phyloP scores from a whole-genome alignment of 805 yeast species.

The Sungouiella blattae region DNA sequence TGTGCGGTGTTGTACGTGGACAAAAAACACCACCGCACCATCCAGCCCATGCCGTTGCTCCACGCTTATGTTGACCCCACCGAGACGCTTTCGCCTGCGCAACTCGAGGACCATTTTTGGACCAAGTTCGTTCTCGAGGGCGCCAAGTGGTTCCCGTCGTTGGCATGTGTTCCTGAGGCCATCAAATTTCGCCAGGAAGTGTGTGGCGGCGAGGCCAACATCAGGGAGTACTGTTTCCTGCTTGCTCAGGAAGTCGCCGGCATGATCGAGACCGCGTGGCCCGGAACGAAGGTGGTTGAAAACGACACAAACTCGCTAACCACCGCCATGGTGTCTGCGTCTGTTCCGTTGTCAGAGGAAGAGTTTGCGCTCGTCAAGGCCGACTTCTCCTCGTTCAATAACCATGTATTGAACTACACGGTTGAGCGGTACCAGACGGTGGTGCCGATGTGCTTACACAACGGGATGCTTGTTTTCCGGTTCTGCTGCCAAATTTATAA shows the following conservation, averaged over 20 bases:
- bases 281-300: constrained; percentile 30
- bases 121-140: constrained; percentile 49
- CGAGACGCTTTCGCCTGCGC: constrained; percentile 15
- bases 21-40: constrained; percentile 41
- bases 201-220: constrained; percentile 57
- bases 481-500: constrained; percentile 58
- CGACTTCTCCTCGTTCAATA: neutral
- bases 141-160: constrained; percentile 44
- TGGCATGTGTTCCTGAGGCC: constrained; percentile 44
- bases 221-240: constrained; percentile 41
- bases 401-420: neutral
- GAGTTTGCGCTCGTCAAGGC: neutral
- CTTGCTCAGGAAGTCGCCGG: constrained; percentile 44
- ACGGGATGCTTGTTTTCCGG: constrained; percentile 30
- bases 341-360: constrained; percentile 24
- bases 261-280: constrained; percentile 31
- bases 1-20: constrained; percentile 56
- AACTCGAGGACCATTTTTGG: constrained; percentile 24
- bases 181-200: constrained; percentile 44
- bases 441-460: constrained; percentile 42
- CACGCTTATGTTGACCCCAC: constrained; percentile 38
- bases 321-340: constrained; percentile 41
- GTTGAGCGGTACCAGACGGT: constrained; percentile 29
- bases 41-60: constrained; percentile 57
- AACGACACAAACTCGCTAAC: constrained; percentile 29